phyloP scores from a whole-genome alignment of 352 stramenopile species.

The Pythium myriotylum region DNA sequence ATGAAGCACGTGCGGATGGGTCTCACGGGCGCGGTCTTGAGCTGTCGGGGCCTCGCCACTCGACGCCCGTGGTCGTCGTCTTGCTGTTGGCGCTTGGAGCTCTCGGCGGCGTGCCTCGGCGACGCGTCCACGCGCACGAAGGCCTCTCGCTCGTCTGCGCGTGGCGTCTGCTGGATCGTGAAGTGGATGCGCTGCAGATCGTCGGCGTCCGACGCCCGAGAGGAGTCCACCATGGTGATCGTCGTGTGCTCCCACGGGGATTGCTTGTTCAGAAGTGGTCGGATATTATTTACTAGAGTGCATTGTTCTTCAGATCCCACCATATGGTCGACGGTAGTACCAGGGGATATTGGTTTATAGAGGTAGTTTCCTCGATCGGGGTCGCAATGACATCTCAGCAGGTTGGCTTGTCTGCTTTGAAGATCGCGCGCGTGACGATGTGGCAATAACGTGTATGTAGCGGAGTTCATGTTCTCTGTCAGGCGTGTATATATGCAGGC shows the following conservation, averaged over 20 bases:
- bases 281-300: background rate
- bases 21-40: slow-evolving; percentile 6
- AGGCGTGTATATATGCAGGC: slow-evolving; percentile 6
- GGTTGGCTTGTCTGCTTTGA: background rate
- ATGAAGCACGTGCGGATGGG: slow-evolving; percentile 61
- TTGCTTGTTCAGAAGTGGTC: slow-evolving; percentile 1
- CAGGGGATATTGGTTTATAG: background rate
- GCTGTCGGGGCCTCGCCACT: slow-evolving; percentile 1
- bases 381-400: slow-evolving; percentile 1
- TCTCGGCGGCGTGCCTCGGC: background rate
- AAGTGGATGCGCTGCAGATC: slow-evolving; percentile 15
- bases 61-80: background rate
- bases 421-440: background rate
- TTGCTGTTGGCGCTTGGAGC: background rate
- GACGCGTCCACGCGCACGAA: background rate
- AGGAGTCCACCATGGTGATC: slow-evolving; percentile 1
- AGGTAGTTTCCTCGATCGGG: background rate
- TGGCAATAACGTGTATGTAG: slow-evolving; percentile 7
- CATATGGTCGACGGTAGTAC: too few species aligned
- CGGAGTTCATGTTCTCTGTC: slow-evolving; percentile 1
- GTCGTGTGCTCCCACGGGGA: too few species aligned
- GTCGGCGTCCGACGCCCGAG: background rate
- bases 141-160: slow-evolving; percentile 4
- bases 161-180: slow-evolving; percentile 17
- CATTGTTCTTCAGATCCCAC: too few species aligned